Evolutionary conservation across 1,284 basidiomycete species (phyloP).

Genomic region (Exsudoporus floridanus): DNA sequence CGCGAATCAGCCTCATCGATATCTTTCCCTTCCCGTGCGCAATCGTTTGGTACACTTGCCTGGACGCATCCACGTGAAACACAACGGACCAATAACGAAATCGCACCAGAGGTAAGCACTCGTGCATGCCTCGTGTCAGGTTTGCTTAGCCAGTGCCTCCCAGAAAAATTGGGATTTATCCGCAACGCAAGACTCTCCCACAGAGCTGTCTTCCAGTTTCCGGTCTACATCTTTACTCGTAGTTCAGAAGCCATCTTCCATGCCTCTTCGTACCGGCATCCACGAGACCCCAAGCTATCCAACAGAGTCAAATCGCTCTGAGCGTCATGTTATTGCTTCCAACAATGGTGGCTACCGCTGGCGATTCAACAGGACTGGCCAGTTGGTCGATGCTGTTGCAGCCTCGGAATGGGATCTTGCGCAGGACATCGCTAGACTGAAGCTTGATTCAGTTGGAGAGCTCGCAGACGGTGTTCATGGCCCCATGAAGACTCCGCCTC

Average conservation of each 20-base stretch:
- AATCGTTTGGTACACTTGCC: constrained; percentile 30
- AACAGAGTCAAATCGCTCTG: constrained; percentile 28
- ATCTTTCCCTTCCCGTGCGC: constrained; percentile 31
- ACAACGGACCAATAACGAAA: constrained; percentile 25
- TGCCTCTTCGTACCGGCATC: constrained; percentile 48
- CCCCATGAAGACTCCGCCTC: constrained; percentile 62
- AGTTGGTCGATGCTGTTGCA: constrained; percentile 56
- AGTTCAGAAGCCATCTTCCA: constrained; percentile 40
- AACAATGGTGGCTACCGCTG: constrained; percentile 49
- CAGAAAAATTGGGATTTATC: constrained; percentile 48
- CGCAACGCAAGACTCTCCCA: constrained; percentile 33
- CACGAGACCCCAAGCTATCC: constrained; percentile 21
- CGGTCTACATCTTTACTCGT: constrained; percentile 33
- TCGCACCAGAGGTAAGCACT: constrained; percentile 29
- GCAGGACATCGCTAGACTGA: constrained; percentile 69
- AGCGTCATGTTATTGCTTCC: constrained; percentile 31
- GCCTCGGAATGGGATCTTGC: constrained; percentile 66
- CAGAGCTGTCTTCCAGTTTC: constrained; percentile 31
- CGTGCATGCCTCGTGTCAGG: constrained; percentile 26
- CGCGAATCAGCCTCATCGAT: constrained; percentile 37
- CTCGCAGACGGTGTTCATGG: constrained; percentile 51
- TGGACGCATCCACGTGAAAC: constrained; percentile 34
- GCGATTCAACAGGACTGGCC: constrained; percentile 62
- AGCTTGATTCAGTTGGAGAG: constrained; percentile 54
- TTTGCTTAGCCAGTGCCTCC: constrained; percentile 17